phyloP scores from a whole-genome alignment of 192 early-diverging fungal species.

The Coemansia sp. region DNA sequence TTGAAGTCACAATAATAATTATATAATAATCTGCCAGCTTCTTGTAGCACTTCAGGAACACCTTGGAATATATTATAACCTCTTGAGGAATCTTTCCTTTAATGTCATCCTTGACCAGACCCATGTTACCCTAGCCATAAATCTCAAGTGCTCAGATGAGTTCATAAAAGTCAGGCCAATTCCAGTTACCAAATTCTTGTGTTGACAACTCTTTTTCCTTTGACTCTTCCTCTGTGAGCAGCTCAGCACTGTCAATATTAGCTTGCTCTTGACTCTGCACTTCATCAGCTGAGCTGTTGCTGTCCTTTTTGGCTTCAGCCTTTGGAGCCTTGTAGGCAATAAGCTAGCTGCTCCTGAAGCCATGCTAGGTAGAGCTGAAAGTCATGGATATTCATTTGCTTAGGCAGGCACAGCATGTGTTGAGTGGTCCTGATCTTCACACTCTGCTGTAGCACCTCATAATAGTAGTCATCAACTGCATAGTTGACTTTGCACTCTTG shows the following conservation, averaged over 20 bases:
- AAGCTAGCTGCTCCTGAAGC: too few species aligned
- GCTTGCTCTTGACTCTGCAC: conserved; percentile 70
- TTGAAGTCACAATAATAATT: too few species aligned
- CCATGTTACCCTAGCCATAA: conserved; percentile 75
- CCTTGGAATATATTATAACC: conserved; percentile 76
- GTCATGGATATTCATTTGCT: too few species aligned
- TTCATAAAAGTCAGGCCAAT: conserved; percentile 78
- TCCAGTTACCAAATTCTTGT: conserved; percentile 88
- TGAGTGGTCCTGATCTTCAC: too few species aligned
- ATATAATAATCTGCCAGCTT: conserved; percentile 68
- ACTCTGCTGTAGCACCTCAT: too few species aligned
- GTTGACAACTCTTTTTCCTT: conserved; percentile 62
- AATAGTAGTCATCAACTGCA: too few species aligned
- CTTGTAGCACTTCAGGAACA: conserved; percentile 86
- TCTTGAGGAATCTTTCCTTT: conserved; percentile 89
- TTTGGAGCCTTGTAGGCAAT: too few species aligned
- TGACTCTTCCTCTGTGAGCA: conserved; percentile 81
- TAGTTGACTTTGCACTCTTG: too few species aligned
- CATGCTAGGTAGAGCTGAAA: too few species aligned
- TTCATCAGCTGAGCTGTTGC: conserved; percentile 30
- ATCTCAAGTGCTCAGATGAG: conserved; percentile 84
- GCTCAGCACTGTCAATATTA: conserved; percentile 83
- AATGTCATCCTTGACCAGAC: conserved; percentile 77
- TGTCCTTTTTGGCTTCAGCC: conserved; percentile 20
- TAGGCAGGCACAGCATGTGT: too few species aligned